A percentile compares a stretch with the other conserved stretches of the same genome.
phyloP scores from a whole-genome alignment of 257 asterid genomes.

The Solanum medicagineum region DNA sequence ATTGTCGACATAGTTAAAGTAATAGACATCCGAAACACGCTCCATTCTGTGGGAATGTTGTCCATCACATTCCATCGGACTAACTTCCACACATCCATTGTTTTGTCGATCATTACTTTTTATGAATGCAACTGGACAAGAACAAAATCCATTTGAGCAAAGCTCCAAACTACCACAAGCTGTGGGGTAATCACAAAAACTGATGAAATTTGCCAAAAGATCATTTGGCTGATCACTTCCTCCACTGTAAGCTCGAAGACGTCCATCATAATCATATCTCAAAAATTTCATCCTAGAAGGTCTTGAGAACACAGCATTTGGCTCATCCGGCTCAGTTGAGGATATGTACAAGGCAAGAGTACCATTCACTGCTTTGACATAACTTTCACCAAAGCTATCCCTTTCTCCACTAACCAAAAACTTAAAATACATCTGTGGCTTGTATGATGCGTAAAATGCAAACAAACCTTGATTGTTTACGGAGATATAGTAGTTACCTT shows the following conservation, averaged over 20 bases:
- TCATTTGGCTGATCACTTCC: slow-evolving; percentile 3
- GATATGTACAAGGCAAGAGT: slow-evolving; percentile 22
- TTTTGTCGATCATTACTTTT: slow-evolving; percentile 8
- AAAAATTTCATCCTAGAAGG: slow-evolving; percentile 20
- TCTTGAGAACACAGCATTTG: neutral
- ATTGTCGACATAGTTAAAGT: slow-evolving; percentile 7
- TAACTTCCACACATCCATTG: slow-evolving; percentile 28
- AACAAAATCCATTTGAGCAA: slow-evolving; percentile 25
- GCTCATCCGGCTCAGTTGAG: slow-evolving; percentile 15
- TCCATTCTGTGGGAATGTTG: slow-evolving; percentile 12
- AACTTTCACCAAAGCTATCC: slow-evolving; percentile 8
- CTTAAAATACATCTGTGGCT: slow-evolving; percentile 14
- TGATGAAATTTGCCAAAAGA: slow-evolving; percentile 2
- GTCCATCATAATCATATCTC: slow-evolving; percentile 26
- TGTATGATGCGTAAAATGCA: slow-evolving; percentile 11
- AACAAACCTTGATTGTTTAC: slow-evolving; percentile 14
- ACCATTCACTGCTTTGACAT: slow-evolving; percentile 28
- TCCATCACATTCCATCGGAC: slow-evolving; percentile 14
- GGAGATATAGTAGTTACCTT: slow-evolving; percentile 10
- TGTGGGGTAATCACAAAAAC: slow-evolving; percentile 24
- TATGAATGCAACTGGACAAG: slow-evolving; percentile 22
- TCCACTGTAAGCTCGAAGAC: slow-evolving; percentile 22
- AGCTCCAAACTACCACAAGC: slow-evolving; percentile 27
- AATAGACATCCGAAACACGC: slow-evolving; percentile 12
- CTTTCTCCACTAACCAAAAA: neutral